Evolutionary conservation across 1,284 basidiomycete species (phyloP).

Genomic region (Sphagnurus paluster): DNA sequence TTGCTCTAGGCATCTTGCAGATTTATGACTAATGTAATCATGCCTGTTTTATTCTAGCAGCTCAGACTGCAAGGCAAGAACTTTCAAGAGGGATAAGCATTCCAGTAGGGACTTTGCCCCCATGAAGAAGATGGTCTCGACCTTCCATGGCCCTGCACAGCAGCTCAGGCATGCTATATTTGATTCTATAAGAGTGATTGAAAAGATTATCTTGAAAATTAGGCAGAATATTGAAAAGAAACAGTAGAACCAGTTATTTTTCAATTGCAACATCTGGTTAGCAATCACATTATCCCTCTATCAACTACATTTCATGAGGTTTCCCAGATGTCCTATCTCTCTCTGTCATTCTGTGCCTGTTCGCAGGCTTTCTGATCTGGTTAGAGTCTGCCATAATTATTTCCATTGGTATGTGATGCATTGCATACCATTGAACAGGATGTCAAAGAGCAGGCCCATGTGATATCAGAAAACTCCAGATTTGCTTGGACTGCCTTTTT

Average conservation of each 20-base stretch:
- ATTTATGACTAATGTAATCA: no score
- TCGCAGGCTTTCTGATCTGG: conserved; percentile 50
- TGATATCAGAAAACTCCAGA: conserved; percentile 31
- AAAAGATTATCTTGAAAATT: conserved; percentile 39
- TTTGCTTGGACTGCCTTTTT: conserved; percentile 37
- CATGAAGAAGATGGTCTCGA: conserved; percentile 20
- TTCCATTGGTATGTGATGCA: conserved; percentile 47
- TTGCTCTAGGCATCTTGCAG: no score
- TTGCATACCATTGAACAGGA: conserved; percentile 35
- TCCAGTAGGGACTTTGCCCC: no score
- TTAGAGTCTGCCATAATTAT: conserved; percentile 50
- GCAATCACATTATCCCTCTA: neutral
- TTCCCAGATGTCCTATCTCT: conserved; percentile 40
- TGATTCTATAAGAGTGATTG: conserved; percentile 34
- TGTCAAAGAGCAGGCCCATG: conserved; percentile 35
- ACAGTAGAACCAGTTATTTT: conserved; percentile 41
- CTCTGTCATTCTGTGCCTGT: conserved; percentile 48
- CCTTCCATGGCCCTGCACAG: conserved; percentile 32
- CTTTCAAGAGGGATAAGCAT: no score
- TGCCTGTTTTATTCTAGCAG: no score
- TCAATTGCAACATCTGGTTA: conserved; percentile 47
- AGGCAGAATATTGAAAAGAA: conserved; percentile 48
- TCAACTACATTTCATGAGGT: neutral
- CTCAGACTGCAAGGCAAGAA: no score
- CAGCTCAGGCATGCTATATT: conserved; percentile 37